These are phyloP conservation scores for Neonectria ditissima DNA, from an alignment of 2,329 filamentous ascomycete genomes.

Conservation along the genomic window DNA sequence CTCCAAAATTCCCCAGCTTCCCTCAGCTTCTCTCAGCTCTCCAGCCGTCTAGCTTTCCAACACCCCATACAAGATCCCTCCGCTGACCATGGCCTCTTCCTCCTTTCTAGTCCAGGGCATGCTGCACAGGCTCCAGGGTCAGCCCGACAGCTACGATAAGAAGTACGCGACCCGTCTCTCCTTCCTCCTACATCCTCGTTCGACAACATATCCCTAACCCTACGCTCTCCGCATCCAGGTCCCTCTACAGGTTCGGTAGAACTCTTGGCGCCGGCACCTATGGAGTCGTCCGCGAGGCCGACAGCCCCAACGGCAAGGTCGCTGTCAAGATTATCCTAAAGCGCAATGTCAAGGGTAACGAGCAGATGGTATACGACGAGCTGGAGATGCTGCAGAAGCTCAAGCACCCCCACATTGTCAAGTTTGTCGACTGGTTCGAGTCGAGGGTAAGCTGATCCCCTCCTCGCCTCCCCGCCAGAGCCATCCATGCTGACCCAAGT, in stretches of 20 bases:
- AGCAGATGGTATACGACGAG: conserved; percentile 99
- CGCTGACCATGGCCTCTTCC: conserved; percentile 39
- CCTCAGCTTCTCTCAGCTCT: neutral
- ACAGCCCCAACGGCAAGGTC: conserved; percentile 84
- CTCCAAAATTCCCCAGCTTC: too few species aligned
- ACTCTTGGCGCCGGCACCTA: conserved; percentile 97
- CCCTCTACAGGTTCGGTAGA: conserved; percentile 90
- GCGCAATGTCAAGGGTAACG: conserved; percentile 98
- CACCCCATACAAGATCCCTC: neutral
- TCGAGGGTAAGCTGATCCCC: conserved; percentile 75
- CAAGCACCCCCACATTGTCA: conserved; percentile 94
- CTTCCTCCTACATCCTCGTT: conserved; percentile 26
- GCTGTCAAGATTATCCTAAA: conserved; percentile 99
- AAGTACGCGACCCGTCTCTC: conserved; percentile 71
- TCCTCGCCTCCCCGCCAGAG: conserved; percentile 11
- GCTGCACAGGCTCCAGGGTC: conserved; percentile 95
- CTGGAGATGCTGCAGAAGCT: conserved; percentile 91
- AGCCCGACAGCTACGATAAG: conserved; percentile 98
- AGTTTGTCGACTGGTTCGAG: conserved; percentile 99
- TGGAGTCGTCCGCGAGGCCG: conserved; percentile 96
- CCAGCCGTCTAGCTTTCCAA: conserved; percentile 2
- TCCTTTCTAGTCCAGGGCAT: conserved; percentile 78
- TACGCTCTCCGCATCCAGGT: conserved; percentile 59
- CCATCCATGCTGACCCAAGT: conserved; percentile 28
- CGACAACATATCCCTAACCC: conserved; percentile 42